These are phyloP conservation scores for Acidiella bohemica DNA, from an alignment of 495 filamentous ascomycete genomes.

Conservation along the genomic window DNA sequence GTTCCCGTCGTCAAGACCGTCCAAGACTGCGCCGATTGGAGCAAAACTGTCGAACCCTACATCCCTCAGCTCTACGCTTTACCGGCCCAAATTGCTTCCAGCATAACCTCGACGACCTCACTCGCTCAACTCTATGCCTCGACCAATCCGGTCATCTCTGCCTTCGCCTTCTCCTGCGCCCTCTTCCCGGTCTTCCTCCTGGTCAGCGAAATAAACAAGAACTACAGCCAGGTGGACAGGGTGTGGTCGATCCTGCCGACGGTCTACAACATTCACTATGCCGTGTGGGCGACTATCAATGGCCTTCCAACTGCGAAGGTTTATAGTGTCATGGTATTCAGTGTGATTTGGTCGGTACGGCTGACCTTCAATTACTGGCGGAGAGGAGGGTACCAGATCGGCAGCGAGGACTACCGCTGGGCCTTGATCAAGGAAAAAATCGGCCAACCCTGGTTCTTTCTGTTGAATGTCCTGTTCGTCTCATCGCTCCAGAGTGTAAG, in stretches of 20 bases:
- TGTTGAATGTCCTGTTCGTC: slow-evolving; percentile 84
- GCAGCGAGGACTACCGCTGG: slow-evolving; percentile 94
- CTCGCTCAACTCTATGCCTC: slow-evolving; percentile 58
- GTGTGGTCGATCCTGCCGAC: slow-evolving; percentile 82
- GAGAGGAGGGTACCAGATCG: slow-evolving; percentile 77
- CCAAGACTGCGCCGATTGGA: slow-evolving; percentile 58
- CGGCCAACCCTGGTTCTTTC: slow-evolving; percentile 49
- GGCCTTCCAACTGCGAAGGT: slow-evolving; percentile 60
- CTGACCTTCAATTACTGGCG: slow-evolving; percentile 97
- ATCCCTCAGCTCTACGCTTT: slow-evolving; percentile 64
- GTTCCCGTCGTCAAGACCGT: slow-evolving; percentile 57
- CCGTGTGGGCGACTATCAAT: slow-evolving; percentile 58
- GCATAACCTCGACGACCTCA: slow-evolving; percentile 41
- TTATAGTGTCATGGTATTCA: slow-evolving; percentile 59
- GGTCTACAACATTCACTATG: slow-evolving; percentile 79
- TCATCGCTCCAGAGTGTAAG: slow-evolving; percentile 66
- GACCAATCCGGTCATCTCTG: slow-evolving; percentile 77
- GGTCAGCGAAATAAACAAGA: slow-evolving; percentile 68
- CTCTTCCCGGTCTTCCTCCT: slow-evolving; percentile 57
- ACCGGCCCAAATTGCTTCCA: slow-evolving; percentile 46
- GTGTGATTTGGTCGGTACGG: slow-evolving; percentile 73
- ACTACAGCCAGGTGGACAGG: slow-evolving; percentile 90
- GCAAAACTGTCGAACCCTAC: slow-evolving; percentile 58
- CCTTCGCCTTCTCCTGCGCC: slow-evolving; percentile 55
- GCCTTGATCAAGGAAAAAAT: slow-evolving; percentile 38